Evolutionary conservation across 306 rosid species (phyloP).

Genomic region (Luffa acutangula): DNA sequence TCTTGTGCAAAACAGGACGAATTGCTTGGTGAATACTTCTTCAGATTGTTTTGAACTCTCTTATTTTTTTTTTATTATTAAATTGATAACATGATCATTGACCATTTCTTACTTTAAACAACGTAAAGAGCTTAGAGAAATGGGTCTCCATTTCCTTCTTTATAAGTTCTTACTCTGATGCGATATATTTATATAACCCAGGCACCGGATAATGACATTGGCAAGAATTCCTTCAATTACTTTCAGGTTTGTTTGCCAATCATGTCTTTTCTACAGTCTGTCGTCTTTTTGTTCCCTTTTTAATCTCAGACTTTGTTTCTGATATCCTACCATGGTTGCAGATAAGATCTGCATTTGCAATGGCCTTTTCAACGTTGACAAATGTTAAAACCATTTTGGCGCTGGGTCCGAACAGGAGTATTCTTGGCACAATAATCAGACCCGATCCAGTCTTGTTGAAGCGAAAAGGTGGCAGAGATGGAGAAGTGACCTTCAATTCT

Average conservation of each 20-base stretch:
- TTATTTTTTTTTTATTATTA: background rate
- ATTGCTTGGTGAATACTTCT: background rate
- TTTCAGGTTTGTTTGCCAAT: conserved; percentile 58
- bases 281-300: background rate
- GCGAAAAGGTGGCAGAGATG: conserved; percentile 70
- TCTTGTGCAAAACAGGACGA: background rate
- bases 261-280: background rate
- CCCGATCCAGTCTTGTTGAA: conserved; percentile 59
- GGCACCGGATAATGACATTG: conserved; percentile 92
- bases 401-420: conserved; percentile 68
- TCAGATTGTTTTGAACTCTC: background rate
- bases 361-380: conserved; percentile 70
- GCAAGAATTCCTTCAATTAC: conserved; percentile 85
- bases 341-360: conserved; percentile 85
- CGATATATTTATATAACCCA: conserved; percentile 19
- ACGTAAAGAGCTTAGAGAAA: background rate
- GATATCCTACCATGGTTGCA: conserved; percentile 19
- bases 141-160: background rate
- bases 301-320: background rate
- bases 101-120: background rate
- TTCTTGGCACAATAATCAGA: conserved; percentile 91
- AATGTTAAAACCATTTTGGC: conserved; percentile 50
- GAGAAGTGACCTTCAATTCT: conserved; percentile 54
- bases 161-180: background rate
- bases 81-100: background rate